Conservation (phyloP, 768 basidiomycete species). For the Suillus lakei region DNA sequence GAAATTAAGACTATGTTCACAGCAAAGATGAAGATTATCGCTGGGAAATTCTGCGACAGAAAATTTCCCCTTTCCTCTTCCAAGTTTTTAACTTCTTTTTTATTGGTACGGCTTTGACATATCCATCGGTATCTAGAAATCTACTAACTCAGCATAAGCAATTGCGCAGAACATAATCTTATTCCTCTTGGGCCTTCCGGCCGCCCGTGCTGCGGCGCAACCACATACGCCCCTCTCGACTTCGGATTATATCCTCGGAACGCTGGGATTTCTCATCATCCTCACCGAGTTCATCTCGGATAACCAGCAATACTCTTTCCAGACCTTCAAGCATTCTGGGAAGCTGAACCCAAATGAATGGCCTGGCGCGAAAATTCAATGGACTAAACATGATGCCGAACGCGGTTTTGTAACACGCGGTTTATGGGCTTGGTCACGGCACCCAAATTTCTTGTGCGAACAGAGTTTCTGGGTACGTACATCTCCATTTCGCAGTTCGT, state of each 20-base stretch:
- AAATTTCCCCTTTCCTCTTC: slow-evolving; percentile 59
- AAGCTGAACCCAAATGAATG: slow-evolving; percentile 52
- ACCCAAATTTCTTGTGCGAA: slow-evolving; percentile 94
- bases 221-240: slow-evolving; percentile 54
- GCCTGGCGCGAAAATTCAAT: slow-evolving; percentile 66
- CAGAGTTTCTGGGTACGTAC: slow-evolving; percentile 80
- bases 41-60: slow-evolving; percentile 76
- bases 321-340: slow-evolving; percentile 69
- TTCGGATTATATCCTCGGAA: slow-evolving; percentile 68
- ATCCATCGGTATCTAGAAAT: not conserved
- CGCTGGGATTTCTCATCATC: slow-evolving; percentile 61
- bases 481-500: not conserved
- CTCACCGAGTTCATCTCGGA: slow-evolving; percentile 83
- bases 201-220: slow-evolving; percentile 57
- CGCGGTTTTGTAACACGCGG: slow-evolving; percentile 88
- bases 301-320: slow-evolving; percentile 89
- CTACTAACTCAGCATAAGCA: slow-evolving; percentile 43
- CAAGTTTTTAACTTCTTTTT: slow-evolving; percentile 67
- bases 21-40: slow-evolving; percentile 92
- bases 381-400: slow-evolving; percentile 68
- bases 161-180: slow-evolving; percentile 82
- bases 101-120: slow-evolving; percentile 53
- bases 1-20: slow-evolving; percentile 4
- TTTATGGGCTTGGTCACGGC: slow-evolving; percentile 85
- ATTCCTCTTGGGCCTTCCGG: slow-evolving; percentile 67